Conservation (phyloP, 2,329 filamentous ascomycete genomes). For the Penicillium sp. region DNA sequence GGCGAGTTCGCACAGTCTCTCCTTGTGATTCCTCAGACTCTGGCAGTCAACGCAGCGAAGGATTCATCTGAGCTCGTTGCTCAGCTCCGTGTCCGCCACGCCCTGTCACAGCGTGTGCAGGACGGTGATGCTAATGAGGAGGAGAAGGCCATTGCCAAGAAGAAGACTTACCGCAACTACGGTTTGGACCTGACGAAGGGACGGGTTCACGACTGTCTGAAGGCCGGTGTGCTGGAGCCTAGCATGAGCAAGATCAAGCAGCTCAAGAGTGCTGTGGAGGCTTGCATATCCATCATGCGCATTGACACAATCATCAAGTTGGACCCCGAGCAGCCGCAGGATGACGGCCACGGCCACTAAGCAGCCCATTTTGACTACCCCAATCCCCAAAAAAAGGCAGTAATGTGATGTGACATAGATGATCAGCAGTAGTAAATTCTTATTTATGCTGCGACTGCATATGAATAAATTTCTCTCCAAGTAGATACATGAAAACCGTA, state of each 20-base stretch:
- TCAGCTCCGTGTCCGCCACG: conserved; percentile 90
- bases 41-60: conserved; percentile 95
- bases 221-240: conserved; percentile 92
- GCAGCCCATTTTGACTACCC: conserved; percentile 18
- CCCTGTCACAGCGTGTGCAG: conserved; percentile 85
- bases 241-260: conserved; percentile 98
- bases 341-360: conserved; percentile 85
- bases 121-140: conserved; percentile 76
- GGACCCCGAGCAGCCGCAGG: conserved; percentile 79
- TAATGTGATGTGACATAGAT: conserved; percentile 36
- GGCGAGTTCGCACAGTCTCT: conserved; percentile 95
- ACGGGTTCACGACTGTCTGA: conserved; percentile 88
- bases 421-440: conserved; percentile 18
- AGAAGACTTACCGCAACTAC: conserved; percentile 99
- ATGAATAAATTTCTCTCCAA: conserved; percentile 14
- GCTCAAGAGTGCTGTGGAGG: conserved; percentile 97
- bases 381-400: conserved; percentile 24
- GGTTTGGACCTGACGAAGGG: conserved; percentile 86
- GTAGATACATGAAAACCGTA: conserved; percentile 5
- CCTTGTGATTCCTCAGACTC: conserved; percentile 90
- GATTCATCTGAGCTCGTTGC: conserved; percentile 93
- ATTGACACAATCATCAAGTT: conserved; percentile 99
- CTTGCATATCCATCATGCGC: conserved; percentile 97
- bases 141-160: conserved; percentile 84
- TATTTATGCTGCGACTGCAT: conserved; percentile 19